Conservation (phyloP, 2,329 filamentous ascomycete genomes). For the Fusarium duplospermum region DNA sequence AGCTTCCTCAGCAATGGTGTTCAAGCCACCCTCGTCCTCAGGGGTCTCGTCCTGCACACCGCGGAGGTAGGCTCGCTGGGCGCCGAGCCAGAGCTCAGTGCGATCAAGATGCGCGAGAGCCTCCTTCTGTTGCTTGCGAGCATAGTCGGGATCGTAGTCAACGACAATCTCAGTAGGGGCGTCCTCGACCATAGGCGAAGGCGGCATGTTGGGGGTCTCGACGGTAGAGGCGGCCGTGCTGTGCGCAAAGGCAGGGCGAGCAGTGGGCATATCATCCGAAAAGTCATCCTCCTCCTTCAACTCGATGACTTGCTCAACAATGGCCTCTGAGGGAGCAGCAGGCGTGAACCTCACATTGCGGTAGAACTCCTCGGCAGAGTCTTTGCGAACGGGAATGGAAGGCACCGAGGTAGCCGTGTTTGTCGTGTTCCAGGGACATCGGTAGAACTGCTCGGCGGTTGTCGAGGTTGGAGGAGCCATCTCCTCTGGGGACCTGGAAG, state of each 20-base stretch:
- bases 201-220: conserved; percentile 48
- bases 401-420: conserved; percentile 56
- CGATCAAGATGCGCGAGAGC: conserved; percentile 83
- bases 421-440: conserved; percentile 78
- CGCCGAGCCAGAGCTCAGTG: conserved; percentile 86
- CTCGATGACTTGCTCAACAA: conserved; percentile 76
- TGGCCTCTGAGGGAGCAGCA: conserved; percentile 51
- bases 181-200: conserved; percentile 65
- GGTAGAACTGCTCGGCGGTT: conserved; percentile 93
- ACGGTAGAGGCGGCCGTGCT: conserved; percentile 46
- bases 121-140: conserved; percentile 76
- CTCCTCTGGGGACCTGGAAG: conserved; percentile 64
- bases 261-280: conserved; percentile 74
- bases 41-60: conserved; percentile 66
- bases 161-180: conserved; percentile 73
- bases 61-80: conserved; percentile 82
- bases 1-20: conserved; percentile 51
- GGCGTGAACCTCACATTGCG: conserved; percentile 53
- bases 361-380: conserved; percentile 55
- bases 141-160: conserved; percentile 81
- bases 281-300: conserved; percentile 60
- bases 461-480: conserved; percentile 80
- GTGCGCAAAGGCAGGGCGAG: conserved; percentile 59
- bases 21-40: conserved; percentile 51
- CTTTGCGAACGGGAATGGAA: conserved; percentile 50